phyloP scores from a whole-genome alignment of 2,329 filamentous ascomycete genomes.

The Diaporthe batatas region DNA sequence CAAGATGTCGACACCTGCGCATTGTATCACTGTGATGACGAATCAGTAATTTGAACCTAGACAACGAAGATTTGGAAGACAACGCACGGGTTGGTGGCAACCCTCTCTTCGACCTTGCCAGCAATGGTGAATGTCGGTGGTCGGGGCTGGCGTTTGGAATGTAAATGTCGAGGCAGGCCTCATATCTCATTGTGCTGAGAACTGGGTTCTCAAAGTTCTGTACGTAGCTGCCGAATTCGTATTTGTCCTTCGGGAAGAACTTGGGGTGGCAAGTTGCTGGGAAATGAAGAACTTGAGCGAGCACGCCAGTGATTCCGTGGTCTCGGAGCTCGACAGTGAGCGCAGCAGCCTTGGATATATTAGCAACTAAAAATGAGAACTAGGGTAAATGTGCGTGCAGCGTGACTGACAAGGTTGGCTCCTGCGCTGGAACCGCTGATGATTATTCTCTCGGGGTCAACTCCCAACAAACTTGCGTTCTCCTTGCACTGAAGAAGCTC shows the following conservation, averaged over 20 bases:
- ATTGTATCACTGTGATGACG: neutral
- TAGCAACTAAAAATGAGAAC: neutral
- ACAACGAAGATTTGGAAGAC: too few relatives aligned
- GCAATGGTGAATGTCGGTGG: slow-evolving; percentile 13
- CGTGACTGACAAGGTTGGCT: slow-evolving; percentile 13
- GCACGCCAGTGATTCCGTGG: neutral
- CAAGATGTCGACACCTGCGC: slow-evolving; percentile 15
- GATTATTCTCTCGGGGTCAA: neutral
- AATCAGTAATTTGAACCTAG: neutral
- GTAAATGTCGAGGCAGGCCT: slow-evolving; percentile 13
- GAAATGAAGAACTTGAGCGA: slow-evolving; percentile 5
- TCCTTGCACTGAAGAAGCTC: neutral
- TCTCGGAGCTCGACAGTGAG: slow-evolving; percentile 9
- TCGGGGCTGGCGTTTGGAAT: neutral
- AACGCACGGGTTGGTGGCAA: neutral
- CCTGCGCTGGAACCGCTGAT: slow-evolving; percentile 13
- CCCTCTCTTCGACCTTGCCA: neutral
- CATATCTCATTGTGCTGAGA: slow-evolving; percentile 10
- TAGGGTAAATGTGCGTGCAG: neutral
- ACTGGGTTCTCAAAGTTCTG: slow-evolving; percentile 16
- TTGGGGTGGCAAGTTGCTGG: slow-evolving; percentile 22
- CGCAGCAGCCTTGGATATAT: neutral
- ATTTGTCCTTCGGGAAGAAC: slow-evolving; percentile 7
- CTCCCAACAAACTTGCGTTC: neutral
- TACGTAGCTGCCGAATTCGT: slow-evolving; percentile 24